Base-by-base conservation (phyloP, 2,329 filamentous ascomycete genomes). In the Talaromyces sp. region DNA sequence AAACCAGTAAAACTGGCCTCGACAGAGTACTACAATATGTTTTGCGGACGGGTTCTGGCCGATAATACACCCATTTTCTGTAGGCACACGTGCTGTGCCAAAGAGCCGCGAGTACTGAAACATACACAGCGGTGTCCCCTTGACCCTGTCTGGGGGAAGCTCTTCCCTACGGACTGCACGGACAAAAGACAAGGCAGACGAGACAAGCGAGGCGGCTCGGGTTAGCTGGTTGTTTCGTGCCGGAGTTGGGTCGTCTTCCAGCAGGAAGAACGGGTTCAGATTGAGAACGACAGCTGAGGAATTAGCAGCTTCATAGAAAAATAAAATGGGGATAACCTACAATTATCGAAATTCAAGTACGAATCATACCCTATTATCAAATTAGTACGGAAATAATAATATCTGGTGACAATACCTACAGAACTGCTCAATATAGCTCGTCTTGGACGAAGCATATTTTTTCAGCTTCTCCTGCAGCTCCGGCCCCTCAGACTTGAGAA, bases 1-100 rank as follows among this genome's bases (percentile, higher is more conserved):
- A 69, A 99, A 99, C 93, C 93, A 98, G 77, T 99, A 99, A 70
- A 98, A 93, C 67, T 99, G 95, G 1, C 95, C 95, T 65, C 93
- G 90, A 71, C 91, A 96, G 77, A 98, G 83, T 50, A 98, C 91
- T 10, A 97, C 89, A 41, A 99, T 82, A 73, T 99, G 95, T 77
- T 92, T 96, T 3, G 93, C 91, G n/a, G 88, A 85, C 0, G 92
- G 90, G 69, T 98, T 93, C 72, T 98, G 93, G 64, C 93, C 92
- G 69, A 99, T 98, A 67, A 96, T 89, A 73, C 95, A 99, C 5
- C 95, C 95, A 71, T 95, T 88, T 31, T 96, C 91, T 0, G 93
- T 98, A 0, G 95, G 95, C 9, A 99, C 90, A 66, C 95, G 86
- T 52, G 95, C 93, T 0, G 95, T 98, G 56, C 95, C 95, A 69